Conservation (phyloP, 176 grass and related monocot genomes). For the Luzula sylvatica region DNA sequence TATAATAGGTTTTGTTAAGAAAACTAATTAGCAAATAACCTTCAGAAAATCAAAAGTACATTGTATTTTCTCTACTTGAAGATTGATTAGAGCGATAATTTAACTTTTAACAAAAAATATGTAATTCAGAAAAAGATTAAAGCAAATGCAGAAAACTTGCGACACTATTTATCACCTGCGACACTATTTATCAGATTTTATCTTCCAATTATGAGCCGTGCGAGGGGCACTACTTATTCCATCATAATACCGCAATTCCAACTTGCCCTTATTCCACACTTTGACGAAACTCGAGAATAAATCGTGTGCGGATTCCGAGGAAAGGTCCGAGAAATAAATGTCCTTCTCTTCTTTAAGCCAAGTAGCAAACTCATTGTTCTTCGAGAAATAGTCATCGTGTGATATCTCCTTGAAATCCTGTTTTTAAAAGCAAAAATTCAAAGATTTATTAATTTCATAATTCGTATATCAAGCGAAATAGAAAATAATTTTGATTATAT, state of each 20-base stretch:
- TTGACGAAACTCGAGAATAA: conserved; percentile 73
- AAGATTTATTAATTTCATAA: background rate
- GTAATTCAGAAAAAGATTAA: no score
- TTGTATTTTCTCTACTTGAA: no score
- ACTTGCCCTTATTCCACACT: conserved; percentile 65
- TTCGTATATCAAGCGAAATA: background rate
- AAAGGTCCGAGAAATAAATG: conserved; percentile 87
- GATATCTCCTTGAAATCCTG: conserved; percentile 67
- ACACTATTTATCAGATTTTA: conserved; percentile 28
- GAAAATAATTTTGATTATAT: no score
- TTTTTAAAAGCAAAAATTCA: conserved; percentile 21
- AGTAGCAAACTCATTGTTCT: conserved; percentile 83
- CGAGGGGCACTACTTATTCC: conserved; percentile 63
- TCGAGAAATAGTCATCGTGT: conserved; percentile 89
- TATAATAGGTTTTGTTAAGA: no score
- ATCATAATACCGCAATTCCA: conserved; percentile 53
- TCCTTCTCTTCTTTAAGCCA: conserved; percentile 80
- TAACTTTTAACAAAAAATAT: no score
- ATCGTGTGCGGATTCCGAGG: conserved; percentile 59
- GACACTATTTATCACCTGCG: no score
- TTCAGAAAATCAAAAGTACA: no score
- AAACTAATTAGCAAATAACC: no score
- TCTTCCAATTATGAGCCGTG: conserved; percentile 82
- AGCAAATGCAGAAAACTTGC: no score
- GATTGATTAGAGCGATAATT: no score